These are phyloP conservation scores for Chalciporus sp. DNA, from an alignment of 1,284 basidiomycete species.

Conservation along the genomic window DNA sequence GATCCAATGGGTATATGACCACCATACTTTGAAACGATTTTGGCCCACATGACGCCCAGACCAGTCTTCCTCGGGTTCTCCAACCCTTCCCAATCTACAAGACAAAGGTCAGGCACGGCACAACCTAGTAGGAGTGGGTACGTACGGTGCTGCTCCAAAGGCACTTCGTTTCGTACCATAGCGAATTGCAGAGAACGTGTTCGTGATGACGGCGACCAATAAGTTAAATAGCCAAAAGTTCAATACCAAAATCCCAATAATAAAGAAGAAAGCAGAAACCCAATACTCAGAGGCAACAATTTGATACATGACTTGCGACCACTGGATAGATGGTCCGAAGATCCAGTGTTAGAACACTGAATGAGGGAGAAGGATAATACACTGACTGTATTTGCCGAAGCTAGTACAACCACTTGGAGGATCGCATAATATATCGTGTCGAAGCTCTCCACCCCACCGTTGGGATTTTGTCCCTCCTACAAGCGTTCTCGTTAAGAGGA, in stretches of 20 bases:
- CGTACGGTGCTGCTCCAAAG: slow-evolving; percentile 80
- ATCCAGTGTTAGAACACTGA: background rate
- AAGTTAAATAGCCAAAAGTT: slow-evolving; percentile 96
- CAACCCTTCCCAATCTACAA: slow-evolving; percentile 48
- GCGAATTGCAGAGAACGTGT: slow-evolving; percentile 90
- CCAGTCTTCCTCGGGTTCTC: slow-evolving; percentile 66
- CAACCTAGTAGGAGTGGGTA: slow-evolving; percentile 7
- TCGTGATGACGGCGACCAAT: slow-evolving; percentile 96
- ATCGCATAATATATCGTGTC: slow-evolving; percentile 87
- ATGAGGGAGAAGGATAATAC: background rate
- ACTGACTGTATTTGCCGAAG: slow-evolving; percentile 76
- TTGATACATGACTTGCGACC: slow-evolving; percentile 84
- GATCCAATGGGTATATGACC: slow-evolving; percentile 66
- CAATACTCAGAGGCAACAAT: slow-evolving; percentile 95
- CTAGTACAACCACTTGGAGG: slow-evolving; percentile 86
- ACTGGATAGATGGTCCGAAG: slow-evolving; percentile 41
- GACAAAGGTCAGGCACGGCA: slow-evolving; percentile 3
- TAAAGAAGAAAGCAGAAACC: slow-evolving; percentile 86
- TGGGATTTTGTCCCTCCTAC: slow-evolving; percentile 72
- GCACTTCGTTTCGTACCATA: slow-evolving; percentile 90
- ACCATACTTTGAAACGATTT: slow-evolving; percentile 57
- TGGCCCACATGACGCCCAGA: slow-evolving; percentile 44
- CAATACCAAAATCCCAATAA: slow-evolving; percentile 80
- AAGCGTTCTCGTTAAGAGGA: slow-evolving; percentile 3
- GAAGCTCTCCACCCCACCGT: slow-evolving; percentile 76